Conservation (phyloP, 2,329 filamentous ascomycete genomes). For the Xylariaceae sp. region DNA sequence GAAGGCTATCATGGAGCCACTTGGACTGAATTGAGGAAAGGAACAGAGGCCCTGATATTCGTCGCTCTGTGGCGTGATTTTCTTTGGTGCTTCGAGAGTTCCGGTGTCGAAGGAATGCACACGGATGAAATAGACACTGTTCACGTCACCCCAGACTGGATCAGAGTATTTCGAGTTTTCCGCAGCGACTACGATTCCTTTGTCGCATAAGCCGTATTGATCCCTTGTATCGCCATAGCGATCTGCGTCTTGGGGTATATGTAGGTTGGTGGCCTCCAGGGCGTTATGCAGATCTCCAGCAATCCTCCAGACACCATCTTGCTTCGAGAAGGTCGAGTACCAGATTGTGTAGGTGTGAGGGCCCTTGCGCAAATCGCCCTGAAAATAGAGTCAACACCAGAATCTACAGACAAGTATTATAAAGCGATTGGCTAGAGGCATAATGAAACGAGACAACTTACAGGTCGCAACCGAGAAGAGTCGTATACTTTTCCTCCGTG, state of each 20-base stretch:
- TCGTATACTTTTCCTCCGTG: conserved; percentile 47
- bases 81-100: not conserved
- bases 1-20: conserved; percentile 47
- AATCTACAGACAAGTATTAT: too few relatives aligned
- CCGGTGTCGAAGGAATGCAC: not conserved
- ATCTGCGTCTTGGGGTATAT: conserved; percentile 41
- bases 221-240: conserved; percentile 31
- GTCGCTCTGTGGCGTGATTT: not conserved
- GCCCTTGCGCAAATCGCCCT: conserved; percentile 45
- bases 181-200: conserved; percentile 45
- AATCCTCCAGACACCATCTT: conserved; percentile 43
- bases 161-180: too few relatives aligned
- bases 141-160: not conserved
- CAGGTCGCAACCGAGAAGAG: conserved; percentile 42
- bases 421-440: not conserved
- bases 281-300: conserved; percentile 43
- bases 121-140: conserved; percentile 4
- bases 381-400: not conserved
- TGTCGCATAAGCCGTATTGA: conserved; percentile 44
- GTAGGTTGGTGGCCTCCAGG: conserved; percentile 41
- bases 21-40: conserved; percentile 47
- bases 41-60: not conserved
- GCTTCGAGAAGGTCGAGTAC: conserved; percentile 45
- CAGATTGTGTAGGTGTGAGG: conserved; percentile 46
- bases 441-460: conserved; percentile 37